These are phyloP conservation scores for Botryotinia convoluta DNA, from an alignment of 2,329 filamentous ascomycete species.

Conservation along the genomic window DNA sequence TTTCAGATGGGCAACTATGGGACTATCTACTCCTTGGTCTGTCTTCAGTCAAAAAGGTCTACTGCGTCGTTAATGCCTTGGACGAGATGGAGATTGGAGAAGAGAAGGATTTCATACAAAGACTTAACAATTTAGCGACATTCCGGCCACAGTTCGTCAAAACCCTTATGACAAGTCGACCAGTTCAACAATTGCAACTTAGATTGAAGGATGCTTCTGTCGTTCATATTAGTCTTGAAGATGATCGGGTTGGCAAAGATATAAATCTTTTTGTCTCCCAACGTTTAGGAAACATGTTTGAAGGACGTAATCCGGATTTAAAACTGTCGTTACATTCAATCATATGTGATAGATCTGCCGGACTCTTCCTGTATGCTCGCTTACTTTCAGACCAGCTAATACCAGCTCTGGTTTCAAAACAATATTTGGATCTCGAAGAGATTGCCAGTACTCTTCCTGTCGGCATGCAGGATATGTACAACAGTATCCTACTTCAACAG, in stretches of 20 bases:
- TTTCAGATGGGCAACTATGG: conserved; percentile 35
- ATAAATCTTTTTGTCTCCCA: conserved; percentile 6
- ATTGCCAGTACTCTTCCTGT: conserved; percentile 19
- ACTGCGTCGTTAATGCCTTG: conserved; percentile 49
- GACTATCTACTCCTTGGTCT: conserved; percentile 30
- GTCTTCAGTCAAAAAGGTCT: conserved; percentile 33
- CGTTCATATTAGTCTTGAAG: conserved; percentile 41
- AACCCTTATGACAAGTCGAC: conserved; percentile 45
- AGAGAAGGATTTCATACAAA: conserved; percentile 37
- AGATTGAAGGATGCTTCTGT: conserved; percentile 33
- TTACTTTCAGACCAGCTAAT: neutral
- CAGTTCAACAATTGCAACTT: conserved; percentile 37
- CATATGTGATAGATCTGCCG: neutral
- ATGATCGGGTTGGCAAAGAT: conserved; percentile 41
- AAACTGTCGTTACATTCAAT: neutral
- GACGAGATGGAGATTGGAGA: conserved; percentile 46
- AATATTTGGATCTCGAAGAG: neutral
- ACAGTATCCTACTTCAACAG: conserved; percentile 27
- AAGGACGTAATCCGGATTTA: neutral
- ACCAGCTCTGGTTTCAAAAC: neutral
- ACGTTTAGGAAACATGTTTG: neutral
- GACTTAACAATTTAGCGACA: conserved; percentile 38
- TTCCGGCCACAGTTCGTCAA: conserved; percentile 40
- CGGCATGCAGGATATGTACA: conserved; percentile 34
- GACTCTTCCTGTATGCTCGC: conserved; percentile 14